These are phyloP conservation scores for Aspergillus diversus DNA, from an alignment of 495 filamentous ascomycete species.

Conservation along the genomic window DNA sequence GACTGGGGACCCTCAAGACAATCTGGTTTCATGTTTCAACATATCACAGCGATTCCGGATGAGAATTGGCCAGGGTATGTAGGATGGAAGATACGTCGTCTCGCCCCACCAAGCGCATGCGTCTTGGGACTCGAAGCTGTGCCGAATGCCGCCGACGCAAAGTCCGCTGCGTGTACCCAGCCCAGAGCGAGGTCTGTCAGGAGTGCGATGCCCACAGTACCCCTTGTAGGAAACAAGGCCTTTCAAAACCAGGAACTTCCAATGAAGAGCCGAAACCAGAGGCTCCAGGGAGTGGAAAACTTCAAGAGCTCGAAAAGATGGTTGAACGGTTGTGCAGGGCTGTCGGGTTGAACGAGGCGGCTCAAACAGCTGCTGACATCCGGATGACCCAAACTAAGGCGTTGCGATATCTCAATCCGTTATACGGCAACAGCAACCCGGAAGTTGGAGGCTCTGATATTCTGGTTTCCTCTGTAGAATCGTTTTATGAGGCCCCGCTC, in stretches of 20 bases:
- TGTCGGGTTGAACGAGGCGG: neutral
- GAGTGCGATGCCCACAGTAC: neutral
- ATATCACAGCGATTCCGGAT: too few species aligned
- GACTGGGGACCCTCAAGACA: too few species aligned
- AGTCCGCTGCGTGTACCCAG: constrained; percentile 1
- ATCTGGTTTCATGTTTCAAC: too few species aligned
- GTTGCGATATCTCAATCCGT: neutral
- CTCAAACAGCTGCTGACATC: neutral
- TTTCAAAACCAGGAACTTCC: neutral
- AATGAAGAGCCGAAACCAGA: neutral
- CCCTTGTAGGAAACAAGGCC: neutral
- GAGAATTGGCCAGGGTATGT: too few species aligned
- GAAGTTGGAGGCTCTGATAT: neutral
- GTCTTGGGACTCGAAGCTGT: neutral
- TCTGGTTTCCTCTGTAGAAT: neutral
- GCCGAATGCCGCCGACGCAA: constrained; percentile 5
- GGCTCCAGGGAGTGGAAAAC: neutral
- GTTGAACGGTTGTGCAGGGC: neutral
- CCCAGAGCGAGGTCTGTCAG: neutral
- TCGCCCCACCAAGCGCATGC: neutral
- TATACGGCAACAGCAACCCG: neutral
- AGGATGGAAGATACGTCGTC: too few species aligned
- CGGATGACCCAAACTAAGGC: neutral
- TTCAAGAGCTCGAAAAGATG: neutral
- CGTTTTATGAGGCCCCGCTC: neutral